Conservation (phyloP, 2,329 filamentous ascomycete species). For the Elsinoe perseae region DNA sequence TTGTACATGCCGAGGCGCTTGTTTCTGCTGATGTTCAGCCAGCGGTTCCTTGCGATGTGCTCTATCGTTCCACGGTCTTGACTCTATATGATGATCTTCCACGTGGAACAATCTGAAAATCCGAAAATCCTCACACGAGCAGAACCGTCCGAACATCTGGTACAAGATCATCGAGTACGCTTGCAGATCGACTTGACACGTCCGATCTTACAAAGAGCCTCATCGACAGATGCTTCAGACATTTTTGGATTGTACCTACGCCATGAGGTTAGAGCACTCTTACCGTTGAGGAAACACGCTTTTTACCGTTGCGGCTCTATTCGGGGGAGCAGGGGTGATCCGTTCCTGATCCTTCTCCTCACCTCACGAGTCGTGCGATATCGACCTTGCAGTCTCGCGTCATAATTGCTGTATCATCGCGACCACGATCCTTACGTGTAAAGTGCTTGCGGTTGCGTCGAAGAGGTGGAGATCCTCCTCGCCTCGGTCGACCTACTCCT, state of each 20-base stretch:
- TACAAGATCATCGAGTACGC: background rate
- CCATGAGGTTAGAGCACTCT: conserved; percentile 3
- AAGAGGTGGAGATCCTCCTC: background rate
- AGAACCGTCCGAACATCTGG: background rate
- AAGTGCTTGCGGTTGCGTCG: background rate
- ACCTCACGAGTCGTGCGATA: background rate
- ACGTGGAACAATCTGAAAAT: conserved; percentile 11
- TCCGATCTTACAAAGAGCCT: background rate
- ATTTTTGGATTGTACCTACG: background rate
- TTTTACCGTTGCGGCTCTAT: conserved; percentile 7
- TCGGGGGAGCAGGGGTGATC: conserved; percentile 8
- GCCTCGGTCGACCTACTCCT: background rate
- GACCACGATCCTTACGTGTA: background rate
- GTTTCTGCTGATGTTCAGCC: background rate
- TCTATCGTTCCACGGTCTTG: background rate
- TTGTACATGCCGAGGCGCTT: conserved; percentile 7
- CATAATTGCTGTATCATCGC: background rate
- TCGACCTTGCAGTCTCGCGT: conserved; percentile 6
- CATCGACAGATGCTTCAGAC: background rate
- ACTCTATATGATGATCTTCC: background rate
- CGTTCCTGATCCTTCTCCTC: conserved; percentile 4
- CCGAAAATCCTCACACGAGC: background rate
- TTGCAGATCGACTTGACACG: background rate
- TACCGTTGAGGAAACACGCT: conserved; percentile 7
- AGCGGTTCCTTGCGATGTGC: background rate